Evolutionary conservation across 768 basidiomycete genomes (phyloP).

Genomic region (Naganishia onofrii): DNA sequence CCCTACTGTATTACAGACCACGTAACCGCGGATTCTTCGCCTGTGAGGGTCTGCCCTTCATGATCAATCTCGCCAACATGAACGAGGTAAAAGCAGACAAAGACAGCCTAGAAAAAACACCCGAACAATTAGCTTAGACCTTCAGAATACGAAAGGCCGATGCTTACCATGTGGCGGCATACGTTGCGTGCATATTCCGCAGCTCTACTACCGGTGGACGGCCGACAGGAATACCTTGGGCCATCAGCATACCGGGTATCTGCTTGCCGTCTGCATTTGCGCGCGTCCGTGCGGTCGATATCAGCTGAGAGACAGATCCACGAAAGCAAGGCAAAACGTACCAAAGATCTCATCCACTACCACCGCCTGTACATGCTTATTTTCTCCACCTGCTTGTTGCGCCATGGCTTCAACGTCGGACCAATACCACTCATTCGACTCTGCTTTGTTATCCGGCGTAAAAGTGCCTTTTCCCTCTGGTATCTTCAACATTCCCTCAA

Average conservation of each 20-base stretch:
- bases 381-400: slow-evolving; percentile 75
- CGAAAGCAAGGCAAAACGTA: slow-evolving; percentile 44
- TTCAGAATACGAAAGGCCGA: neutral
- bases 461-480: slow-evolving; percentile 68
- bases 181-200: slow-evolving; percentile 89
- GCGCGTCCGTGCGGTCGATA: neutral
- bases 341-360: slow-evolving; percentile 88
- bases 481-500: slow-evolving; percentile 82
- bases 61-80: slow-evolving; percentile 57
- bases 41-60: slow-evolving; percentile 27
- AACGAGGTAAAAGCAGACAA: slow-evolving; percentile 76
- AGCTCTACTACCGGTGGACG: slow-evolving; percentile 77
- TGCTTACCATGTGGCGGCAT: slow-evolving; percentile 86
- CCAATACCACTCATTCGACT: slow-evolving; percentile 86
- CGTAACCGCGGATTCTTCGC: slow-evolving; percentile 20
- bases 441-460: slow-evolving; percentile 82
- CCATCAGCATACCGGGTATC: slow-evolving; percentile 41
- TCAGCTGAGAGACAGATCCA: neutral
- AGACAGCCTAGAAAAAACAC: slow-evolving; percentile 67
- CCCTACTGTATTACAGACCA: neutral
- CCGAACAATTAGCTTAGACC: neutral
- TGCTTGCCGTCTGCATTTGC: slow-evolving; percentile 65
- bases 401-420: slow-evolving; percentile 79
- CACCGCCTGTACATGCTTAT: slow-evolving; percentile 75
- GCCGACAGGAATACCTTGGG: slow-evolving; percentile 79